phyloP scores from a whole-genome alignment of 345 rosid genomes.

The Aquilaria yunnanensis region DNA sequence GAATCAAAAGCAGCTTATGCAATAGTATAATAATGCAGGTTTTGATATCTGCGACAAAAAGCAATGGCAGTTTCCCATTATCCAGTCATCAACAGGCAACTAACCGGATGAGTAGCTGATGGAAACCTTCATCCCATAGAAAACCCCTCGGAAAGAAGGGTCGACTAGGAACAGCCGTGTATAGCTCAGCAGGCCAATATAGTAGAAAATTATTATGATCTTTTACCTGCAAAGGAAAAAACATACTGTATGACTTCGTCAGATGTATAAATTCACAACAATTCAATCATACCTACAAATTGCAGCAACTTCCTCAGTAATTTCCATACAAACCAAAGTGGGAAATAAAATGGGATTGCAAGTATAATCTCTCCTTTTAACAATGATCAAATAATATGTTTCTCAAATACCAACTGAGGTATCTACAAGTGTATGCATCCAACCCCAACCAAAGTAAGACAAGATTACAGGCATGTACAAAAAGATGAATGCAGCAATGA shows the following conservation, averaged over 20 bases:
- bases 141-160: constrained; percentile 90
- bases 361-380: too few species aligned
- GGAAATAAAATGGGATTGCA: neutral
- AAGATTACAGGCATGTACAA: too few species aligned
- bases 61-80: too few species aligned
- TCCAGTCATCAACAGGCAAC: constrained; percentile 19
- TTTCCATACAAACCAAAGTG: neutral
- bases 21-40: neutral
- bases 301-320: neutral
- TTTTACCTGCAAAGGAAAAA: constrained; percentile 40
- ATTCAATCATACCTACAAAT: constrained; percentile 3
- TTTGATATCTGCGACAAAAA: constrained; percentile 7
- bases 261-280: constrained; percentile 16
- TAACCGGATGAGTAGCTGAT: constrained; percentile 81
- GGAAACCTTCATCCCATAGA: constrained; percentile 99
- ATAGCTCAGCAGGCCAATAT: constrained; percentile 96
- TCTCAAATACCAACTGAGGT: too few species aligned
- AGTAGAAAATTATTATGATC: constrained; percentile 41
- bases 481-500: too few species aligned
- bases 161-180: constrained; percentile 94
- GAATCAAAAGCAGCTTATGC: constrained; percentile 15
- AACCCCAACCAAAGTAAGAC: too few species aligned
- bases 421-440: neutral
- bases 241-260: constrained; percentile 27
- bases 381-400: too few species aligned